Evolutionary conservation across 495 filamentous ascomycete genomes (phyloP), one percentile per base, ranked within the genome.

Genomic region (Aspergillus sparsus): DNA sequence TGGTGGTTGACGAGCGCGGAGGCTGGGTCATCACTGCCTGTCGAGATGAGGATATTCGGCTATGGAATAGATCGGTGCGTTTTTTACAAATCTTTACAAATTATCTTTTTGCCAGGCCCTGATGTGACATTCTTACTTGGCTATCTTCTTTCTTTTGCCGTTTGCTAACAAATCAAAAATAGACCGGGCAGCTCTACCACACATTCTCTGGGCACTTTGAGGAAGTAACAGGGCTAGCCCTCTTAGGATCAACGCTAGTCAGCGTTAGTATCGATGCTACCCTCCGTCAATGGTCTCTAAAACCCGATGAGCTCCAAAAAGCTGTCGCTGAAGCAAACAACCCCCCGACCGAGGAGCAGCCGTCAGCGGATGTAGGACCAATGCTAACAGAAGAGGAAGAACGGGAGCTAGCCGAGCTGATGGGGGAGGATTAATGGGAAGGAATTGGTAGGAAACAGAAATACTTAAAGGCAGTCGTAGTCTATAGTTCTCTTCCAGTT

Each of bases 1-100:
- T 98, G 52, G 82, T 87, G 8, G 77, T 89, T 13, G 83, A 89
- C 21, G 84, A 87, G 33, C 83, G 80, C 3, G 85, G 85, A 4
- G 82, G 87, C n/a, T 93, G 89, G 88, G 83, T 93, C n/a, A 77
- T 96, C 18, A 97, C 93, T 0, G 92, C 87, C 0, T 96, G 94
- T 57, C 77, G 94, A 56, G 91, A 97, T 68, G 94, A 98, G 73
- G 86, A 95, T 58, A 82, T 98, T 50, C 88, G 93, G 60, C 83
- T 97, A 11, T 98, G 93, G 93, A 88, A 96, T 69, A 68, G 79
- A 72, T 78, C 75, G 42, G 82, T 84, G 69, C 60, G 80, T 74
- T 21, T 18, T 52, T 35, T 49, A 35, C 37, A 41, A 41, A 41
- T 41, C 37, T 13, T 4, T 13, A 41, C 8, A 41, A 13, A 9